Conservation (phyloP, 1,284 basidiomycete genomes). For the Trichosporon sp. region DNA sequence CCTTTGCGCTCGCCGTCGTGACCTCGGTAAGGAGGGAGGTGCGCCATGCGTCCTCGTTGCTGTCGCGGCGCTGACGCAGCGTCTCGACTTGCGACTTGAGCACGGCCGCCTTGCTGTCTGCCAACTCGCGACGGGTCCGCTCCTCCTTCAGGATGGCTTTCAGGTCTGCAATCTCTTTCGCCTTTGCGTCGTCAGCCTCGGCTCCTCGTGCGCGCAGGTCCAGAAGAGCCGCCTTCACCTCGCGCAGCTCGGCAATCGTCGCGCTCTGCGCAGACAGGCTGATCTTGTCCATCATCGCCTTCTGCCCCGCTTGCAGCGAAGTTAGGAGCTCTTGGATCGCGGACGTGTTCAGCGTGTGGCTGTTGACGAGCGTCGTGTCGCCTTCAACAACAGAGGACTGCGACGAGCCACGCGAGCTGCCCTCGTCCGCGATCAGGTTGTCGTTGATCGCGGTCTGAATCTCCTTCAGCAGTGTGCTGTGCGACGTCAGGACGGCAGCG, state of each 20-base stretch:
- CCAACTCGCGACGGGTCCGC: not conserved
- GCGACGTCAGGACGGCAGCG: slow-evolving; percentile 21
- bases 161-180: slow-evolving; percentile 19
- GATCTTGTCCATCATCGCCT: slow-evolving; percentile 31
- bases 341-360: not conserved
- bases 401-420: not conserved
- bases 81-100: not conserved
- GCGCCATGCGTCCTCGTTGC: slow-evolving; percentile 24
- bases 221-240: slow-evolving; percentile 25
- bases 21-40: slow-evolving; percentile 21
- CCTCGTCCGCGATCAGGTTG: slow-evolving; percentile 12
- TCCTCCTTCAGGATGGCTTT: slow-evolving; percentile 9
- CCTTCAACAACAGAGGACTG: slow-evolving; percentile 13
- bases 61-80: slow-evolving; percentile 1
- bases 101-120: slow-evolving; percentile 10
- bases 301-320: slow-evolving; percentile 25
- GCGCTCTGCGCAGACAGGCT: slow-evolving; percentile 18
- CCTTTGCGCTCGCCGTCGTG: slow-evolving; percentile 16
- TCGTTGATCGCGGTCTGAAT: slow-evolving; percentile 30
- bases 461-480: slow-evolving; percentile 26
- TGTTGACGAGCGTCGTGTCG: slow-evolving; percentile 1
- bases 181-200: slow-evolving; percentile 8
- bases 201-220: slow-evolving; percentile 21
- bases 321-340: slow-evolving; percentile 27
- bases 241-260: not conserved